Base-by-base conservation (phyloP, 2,329 filamentous ascomycete species). In the Curvularia eragrostidis region DNA sequence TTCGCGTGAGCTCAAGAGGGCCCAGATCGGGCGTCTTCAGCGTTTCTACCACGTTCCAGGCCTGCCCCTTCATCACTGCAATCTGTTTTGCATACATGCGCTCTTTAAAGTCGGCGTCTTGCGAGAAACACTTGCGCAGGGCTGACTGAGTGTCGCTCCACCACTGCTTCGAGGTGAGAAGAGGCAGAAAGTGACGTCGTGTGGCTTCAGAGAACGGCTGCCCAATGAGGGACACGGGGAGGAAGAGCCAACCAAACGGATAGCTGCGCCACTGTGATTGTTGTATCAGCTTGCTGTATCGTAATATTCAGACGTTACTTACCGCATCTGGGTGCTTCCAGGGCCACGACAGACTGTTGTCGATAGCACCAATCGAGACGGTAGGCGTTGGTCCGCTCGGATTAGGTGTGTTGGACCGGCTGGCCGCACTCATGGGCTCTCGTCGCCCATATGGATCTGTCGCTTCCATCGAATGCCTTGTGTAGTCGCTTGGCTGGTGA, bases 41-140 rank as follows among this genome's bases (percentile, higher is more conserved):
- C 0, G 95, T 97, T 80, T 99, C 95, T 4, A 99, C 95, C 0
- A 99, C 95, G 74, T 99, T 99, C 93, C 95, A 99, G 0, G 95
- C 95, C 75, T 99, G 95, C 10, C 95, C 95, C 78, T 99, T 99
- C 92, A 99, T 97, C 58, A 99, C 95, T 1, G 95, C 94, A 61
- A 99, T 96, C 73, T 99, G 95, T 65, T 91, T 88, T n/a, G 92
- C 92, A 79, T 97, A 99, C 95, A 99, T 99, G 78, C 91, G 90
- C 79, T 99, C 95, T 75, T 98, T 92, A 77, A 99, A 99, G 78
- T 99, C 95, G 2, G 89, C 88, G 76, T 99, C 95, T 73, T 96
- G 87, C 65, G 91, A 89, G 75, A 99, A 99, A 44, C 97, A 89
- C 61, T 87, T 86, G 52, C 95, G 91, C 38, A 99, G 82, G 21